Conservation (phyloP, 2,329 filamentous ascomycete genomes). For the Alternaria gansuensis region DNA sequence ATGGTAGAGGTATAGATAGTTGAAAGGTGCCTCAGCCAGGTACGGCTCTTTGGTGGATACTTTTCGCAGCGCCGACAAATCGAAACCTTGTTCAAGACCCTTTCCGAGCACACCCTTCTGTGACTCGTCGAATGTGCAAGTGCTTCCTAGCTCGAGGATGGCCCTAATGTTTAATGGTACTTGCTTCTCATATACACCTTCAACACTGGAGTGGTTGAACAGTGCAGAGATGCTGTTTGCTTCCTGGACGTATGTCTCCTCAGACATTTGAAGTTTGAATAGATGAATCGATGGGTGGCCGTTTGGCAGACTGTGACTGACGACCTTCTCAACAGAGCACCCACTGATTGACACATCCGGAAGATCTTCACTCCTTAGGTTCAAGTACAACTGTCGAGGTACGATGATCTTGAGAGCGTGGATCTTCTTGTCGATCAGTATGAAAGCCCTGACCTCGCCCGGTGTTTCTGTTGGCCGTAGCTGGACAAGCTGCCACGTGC, state of each 20-base stretch:
- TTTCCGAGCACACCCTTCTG: conserved; percentile 91
- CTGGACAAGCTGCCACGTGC: conserved; percentile 94
- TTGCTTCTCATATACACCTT: conserved; percentile 96
- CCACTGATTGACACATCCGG: conserved; percentile 87
- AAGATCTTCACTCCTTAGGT: conserved; percentile 85
- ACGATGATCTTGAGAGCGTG: conserved; percentile 89
- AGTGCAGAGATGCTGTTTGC: conserved; percentile 81
- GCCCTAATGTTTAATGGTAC: conserved; percentile 87
- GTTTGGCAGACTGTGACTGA: conserved; percentile 91
- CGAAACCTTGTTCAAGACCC: conserved; percentile 92
- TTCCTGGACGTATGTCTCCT: conserved; percentile 86
- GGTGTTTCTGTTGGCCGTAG: conserved; percentile 82
- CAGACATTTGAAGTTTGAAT: conserved; percentile 90
- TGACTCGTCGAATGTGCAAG: conserved; percentile 91
- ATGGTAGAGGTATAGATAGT: conserved; percentile 92
- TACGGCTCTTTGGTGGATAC: conserved; percentile 75
- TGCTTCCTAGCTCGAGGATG: conserved; percentile 85
- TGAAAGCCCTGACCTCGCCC: conserved; percentile 86
- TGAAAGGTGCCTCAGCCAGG: conserved; percentile 75
- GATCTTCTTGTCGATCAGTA: conserved; percentile 92
- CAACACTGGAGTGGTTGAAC: conserved; percentile 92
- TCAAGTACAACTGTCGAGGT: conserved; percentile 87
- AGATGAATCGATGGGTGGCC: conserved; percentile 93
- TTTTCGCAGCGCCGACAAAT: conserved; percentile 77
- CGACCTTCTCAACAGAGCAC: conserved; percentile 90